Percentiles rank a stretch among this genome's conserved stretches.
These are phyloP conservation scores for Pythium myriotylum DNA, from an alignment of 352 stramenopile species.

Conservation along the genomic window DNA sequence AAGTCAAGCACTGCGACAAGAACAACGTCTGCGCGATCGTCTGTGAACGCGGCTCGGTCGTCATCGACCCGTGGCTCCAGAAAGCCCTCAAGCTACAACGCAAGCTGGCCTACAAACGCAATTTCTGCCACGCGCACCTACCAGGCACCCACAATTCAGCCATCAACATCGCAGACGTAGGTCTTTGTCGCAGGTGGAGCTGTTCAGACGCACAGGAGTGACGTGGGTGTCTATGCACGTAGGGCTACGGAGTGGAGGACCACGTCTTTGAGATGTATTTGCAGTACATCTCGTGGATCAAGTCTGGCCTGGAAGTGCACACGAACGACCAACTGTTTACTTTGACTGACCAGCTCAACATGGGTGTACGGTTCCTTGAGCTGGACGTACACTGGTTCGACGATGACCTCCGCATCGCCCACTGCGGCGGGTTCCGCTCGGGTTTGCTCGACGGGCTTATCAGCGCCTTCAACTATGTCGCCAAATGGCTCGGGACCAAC, in stretches of 20 bases:
- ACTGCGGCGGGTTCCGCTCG: slow-evolving; percentile 67
- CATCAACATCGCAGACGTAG: slow-evolving; percentile 55
- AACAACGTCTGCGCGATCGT: slow-evolving; percentile 56
- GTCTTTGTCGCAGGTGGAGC: background rate
- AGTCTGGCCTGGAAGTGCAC: slow-evolving; percentile 53
- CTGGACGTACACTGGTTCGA: slow-evolving; percentile 76
- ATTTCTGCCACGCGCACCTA: slow-evolving; percentile 59
- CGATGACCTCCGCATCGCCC: slow-evolving; percentile 61
- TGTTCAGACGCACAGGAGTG: no score
- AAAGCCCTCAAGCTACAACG: slow-evolving; percentile 44
- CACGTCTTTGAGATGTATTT: slow-evolving; percentile 65
- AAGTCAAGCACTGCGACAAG: slow-evolving; percentile 53
- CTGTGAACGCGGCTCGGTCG: slow-evolving; percentile 50
- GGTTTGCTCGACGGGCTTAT: slow-evolving; percentile 66
- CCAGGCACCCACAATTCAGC: slow-evolving; percentile 66
- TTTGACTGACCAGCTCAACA: slow-evolving; percentile 65
- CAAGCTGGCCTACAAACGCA: slow-evolving; percentile 47
- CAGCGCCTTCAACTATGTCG: slow-evolving; percentile 62
- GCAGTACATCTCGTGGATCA: slow-evolving; percentile 63
- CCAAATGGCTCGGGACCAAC: slow-evolving; percentile 48
- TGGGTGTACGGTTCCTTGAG: slow-evolving; percentile 70
- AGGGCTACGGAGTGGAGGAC: slow-evolving; percentile 70
- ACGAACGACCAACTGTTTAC: slow-evolving; percentile 73
- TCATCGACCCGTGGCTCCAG: slow-evolving; percentile 40
- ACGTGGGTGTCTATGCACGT: background rate